Evolutionary conservation across 148 eudicot species (phyloP), one percentile per base, ranked within the genome.

Genomic region (Tetragonia tetragonoides): DNA sequence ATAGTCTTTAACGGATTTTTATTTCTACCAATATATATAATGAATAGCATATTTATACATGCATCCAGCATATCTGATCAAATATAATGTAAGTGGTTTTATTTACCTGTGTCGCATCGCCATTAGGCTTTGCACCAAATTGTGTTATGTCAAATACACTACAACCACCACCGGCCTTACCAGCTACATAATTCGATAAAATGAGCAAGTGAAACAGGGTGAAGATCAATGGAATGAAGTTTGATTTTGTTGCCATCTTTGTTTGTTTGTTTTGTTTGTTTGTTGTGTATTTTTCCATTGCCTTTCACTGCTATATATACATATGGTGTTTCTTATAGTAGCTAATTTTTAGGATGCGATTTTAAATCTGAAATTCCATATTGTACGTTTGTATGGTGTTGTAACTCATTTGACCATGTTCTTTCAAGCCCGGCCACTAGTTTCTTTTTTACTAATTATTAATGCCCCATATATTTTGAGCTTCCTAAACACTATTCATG

Each of bases 21-120:
- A n/a, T n/a, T n/a, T n/a, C n/a, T n/a, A n/a, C n/a, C n/a, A n/a
- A n/a, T n/a, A n/a, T n/a, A n/a, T n/a, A n/a, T n/a, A n/a, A n/a
- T n/a, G n/a, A n/a, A n/a, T n/a, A n/a, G n/a, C n/a, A n/a, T n/a
- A 42, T 53, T 57, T 3, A 15, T 6, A 40, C 34, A 28, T 28
- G 34, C 34, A 28, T 28, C 1, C 34, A 28, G 1, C 34, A 28
- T 28, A 28, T 28, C 34, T 28, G 34, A 28, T 28, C 34, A 28
- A 28, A 28, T 28, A 28, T 28, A 3, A 49, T 8, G 12, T 7
- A 49, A 8, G 12, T 49, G 12, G 53, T 10, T 14, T 49, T 7
- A 7, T 49, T 71, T 81, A 82, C 84, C 81, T 77, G 46, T 47
- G 84, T 78, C 37, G 80, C 84, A 77, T 82, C 84, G 0, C 70